Conservation (phyloP, 345 rosid species). For the Rhodamnia rubescens region DNA sequence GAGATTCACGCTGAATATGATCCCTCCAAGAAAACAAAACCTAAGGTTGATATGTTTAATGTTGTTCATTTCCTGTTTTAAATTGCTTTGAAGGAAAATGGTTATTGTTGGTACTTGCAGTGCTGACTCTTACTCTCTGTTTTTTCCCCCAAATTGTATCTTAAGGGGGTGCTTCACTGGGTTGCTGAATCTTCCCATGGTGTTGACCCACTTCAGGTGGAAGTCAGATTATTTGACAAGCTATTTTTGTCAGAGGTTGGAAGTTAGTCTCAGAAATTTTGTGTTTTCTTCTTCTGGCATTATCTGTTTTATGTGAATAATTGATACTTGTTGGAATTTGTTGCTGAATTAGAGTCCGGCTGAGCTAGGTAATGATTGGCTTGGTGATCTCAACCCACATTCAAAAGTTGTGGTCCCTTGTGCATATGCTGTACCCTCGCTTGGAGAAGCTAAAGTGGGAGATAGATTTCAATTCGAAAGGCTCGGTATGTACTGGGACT, state of each 20-base stretch:
- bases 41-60: slow-evolving; percentile 42
- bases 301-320: background rate
- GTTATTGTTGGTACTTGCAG: background rate
- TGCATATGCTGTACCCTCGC: slow-evolving; percentile 56
- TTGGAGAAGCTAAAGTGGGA: slow-evolving; percentile 47
- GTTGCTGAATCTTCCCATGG: slow-evolving; percentile 68
- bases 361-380: slow-evolving; percentile 68
- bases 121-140: background rate
- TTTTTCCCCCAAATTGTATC: background rate
- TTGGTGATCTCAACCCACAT: slow-evolving; percentile 55
- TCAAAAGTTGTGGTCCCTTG: slow-evolving; percentile 53
- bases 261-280: background rate
- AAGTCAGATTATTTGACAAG: slow-evolving; percentile 90
- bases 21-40: slow-evolving; percentile 71
- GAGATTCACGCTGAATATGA: slow-evolving; percentile 85
- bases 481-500: slow-evolving; percentile 45
- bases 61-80: background rate
- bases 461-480: slow-evolving; percentile 86
- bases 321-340: background rate
- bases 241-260: slow-evolving; percentile 80
- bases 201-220: slow-evolving; percentile 54
- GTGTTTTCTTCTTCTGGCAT: background rate
- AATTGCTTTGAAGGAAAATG: background rate
- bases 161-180: slow-evolving; percentile 96
- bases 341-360: slow-evolving; percentile 61